Percentiles rank a stretch among this genome's conserved stretches.
phyloP scores from a whole-genome alignment of 306 rosid species.

The Vigna hirtella region DNA sequence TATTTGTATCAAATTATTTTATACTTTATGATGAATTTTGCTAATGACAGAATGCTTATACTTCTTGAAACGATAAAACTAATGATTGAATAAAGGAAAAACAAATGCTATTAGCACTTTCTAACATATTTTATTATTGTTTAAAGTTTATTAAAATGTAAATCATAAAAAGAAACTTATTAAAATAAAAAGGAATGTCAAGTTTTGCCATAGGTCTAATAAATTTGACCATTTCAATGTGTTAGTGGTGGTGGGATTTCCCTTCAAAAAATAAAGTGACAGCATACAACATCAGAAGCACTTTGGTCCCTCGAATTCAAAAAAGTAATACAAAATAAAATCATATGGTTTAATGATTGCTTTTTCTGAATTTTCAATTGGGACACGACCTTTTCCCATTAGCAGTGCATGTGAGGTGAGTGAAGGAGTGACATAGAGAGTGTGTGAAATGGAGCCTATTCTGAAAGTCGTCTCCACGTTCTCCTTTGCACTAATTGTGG shows the following conservation, averaged over 20 bases:
- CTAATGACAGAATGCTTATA: not conserved
- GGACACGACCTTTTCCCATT: not conserved
- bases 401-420: slow-evolving; percentile 37
- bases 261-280: not conserved
- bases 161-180: too few species aligned
- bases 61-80: too few species aligned
- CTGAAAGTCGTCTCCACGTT: slow-evolving; percentile 85
- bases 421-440: slow-evolving; percentile 1
- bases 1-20: not conserved
- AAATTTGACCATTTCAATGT: not conserved
- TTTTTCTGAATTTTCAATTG: slow-evolving; percentile 24
- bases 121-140: too few species aligned
- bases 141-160: too few species aligned
- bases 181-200: not conserved
- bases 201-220: not conserved
- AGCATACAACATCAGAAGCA: not conserved
- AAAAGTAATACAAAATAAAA: slow-evolving; percentile 7
- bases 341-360: slow-evolving; percentile 14
- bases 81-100: too few species aligned
- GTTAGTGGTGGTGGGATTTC: not conserved
- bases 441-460: not conserved
- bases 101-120: too few species aligned
- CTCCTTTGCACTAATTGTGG: slow-evolving; percentile 44
- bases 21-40: not conserved
- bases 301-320: slow-evolving; percentile 5